These are phyloP conservation scores for Saposhnikovia divaricata DNA, from an alignment of 129 eudicot species.

Conservation along the genomic window DNA sequence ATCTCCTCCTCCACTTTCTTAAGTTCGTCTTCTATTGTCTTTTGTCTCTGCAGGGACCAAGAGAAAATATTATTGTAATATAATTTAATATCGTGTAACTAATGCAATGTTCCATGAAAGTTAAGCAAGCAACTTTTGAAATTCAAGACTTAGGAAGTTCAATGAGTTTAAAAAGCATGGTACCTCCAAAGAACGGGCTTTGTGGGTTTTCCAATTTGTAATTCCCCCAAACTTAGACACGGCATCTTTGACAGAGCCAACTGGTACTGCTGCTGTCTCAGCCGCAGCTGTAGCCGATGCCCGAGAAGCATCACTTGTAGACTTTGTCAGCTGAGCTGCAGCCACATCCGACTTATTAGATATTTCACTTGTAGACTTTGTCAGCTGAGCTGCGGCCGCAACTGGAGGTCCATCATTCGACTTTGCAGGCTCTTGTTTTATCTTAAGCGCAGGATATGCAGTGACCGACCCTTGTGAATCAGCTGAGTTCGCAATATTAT, in stretches of 20 bases:
- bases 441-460: not conserved
- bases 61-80: not conserved
- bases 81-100: not conserved
- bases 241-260: constrained; percentile 61
- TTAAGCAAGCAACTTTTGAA: not conserved
- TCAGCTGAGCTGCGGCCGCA: not conserved
- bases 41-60: constrained; percentile 58
- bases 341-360: not conserved
- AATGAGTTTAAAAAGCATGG: not conserved
- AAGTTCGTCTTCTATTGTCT: constrained; percentile 67
- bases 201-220: constrained; percentile 56
- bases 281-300: not conserved
- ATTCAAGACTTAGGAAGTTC: not conserved
- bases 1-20: constrained; percentile 74
- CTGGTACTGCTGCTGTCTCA: constrained; percentile 40
- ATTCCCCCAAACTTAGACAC: constrained; percentile 65
- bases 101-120: not conserved
- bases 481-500: not conserved
- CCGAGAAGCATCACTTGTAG: not conserved
- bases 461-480: not conserved
- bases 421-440: not conserved
- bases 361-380: not conserved
- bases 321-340: not conserved
- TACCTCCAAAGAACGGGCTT: constrained; percentile 30
- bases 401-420: not conserved